Percentiles rank a stretch among this genome's conserved stretches.
These are phyloP conservation scores for Cladosporium cucumerinum DNA, from an alignment of 2,329 filamentous ascomycete species.

Conservation along the genomic window DNA sequence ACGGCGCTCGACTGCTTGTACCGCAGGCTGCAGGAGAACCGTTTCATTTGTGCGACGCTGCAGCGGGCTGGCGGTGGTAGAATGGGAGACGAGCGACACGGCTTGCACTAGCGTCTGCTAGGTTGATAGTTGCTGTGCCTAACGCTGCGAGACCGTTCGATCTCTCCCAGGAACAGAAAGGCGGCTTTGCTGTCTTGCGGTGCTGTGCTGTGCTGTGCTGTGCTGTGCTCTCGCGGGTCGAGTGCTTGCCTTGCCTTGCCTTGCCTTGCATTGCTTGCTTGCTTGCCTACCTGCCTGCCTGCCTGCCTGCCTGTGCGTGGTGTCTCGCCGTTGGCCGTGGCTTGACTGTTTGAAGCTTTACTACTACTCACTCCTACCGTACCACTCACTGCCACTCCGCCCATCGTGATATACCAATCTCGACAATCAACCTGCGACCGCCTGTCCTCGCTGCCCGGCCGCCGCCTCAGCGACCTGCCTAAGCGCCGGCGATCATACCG, in stretches of 20 bases:
- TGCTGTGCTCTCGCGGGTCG: not conserved
- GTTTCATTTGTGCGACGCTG: conserved; percentile 3
- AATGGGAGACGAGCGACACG: conserved; percentile 4
- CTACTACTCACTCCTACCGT: not conserved
- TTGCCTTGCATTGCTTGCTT: not conserved
- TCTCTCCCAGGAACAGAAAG: not conserved
- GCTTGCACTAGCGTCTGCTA: conserved; percentile 1
- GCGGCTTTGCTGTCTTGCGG: not conserved
- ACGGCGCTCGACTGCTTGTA: not conserved
- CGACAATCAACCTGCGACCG: conserved; percentile 1
- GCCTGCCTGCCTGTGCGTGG: not conserved
- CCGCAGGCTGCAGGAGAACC: not conserved
- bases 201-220: not conserved
- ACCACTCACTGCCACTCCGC: not conserved
- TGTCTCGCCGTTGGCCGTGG: not conserved
- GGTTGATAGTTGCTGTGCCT: not conserved
- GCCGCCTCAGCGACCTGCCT: not conserved
- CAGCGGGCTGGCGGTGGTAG: not conserved
- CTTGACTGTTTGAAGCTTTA: not conserved
- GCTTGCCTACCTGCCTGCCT: too few relatives aligned
- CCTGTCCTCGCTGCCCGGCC: not conserved
- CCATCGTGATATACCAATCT: not conserved
- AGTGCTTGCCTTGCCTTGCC: not conserved
- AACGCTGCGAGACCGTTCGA: not conserved
- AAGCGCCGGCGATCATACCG: conserved; percentile 10